Evolutionary conservation across 1,139 yeast genomes (phyloP).

Genomic region (Candida gigantensis): DNA sequence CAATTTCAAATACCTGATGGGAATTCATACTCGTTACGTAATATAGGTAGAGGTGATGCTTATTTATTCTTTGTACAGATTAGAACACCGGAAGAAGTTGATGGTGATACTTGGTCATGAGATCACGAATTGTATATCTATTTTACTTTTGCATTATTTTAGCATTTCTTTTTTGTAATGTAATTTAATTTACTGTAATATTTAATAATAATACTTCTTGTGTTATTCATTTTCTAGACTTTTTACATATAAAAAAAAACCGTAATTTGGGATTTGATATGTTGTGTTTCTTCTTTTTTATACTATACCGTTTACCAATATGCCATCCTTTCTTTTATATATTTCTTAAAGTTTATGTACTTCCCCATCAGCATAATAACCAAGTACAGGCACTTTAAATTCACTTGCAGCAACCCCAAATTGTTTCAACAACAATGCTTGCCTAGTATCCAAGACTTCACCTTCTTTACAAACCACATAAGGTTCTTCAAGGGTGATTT

Average conservation of each 20-base stretch:
- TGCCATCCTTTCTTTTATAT: background rate
- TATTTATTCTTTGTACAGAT: constrained; percentile 78
- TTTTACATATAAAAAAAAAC: too few species aligned
- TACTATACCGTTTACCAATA: background rate
- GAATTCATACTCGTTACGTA: constrained; percentile 64
- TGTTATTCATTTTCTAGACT: background rate
- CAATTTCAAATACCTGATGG: constrained; percentile 81
- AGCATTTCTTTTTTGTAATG: too few species aligned
- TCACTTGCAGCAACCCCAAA: constrained; percentile 95
- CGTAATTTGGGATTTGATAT: too few species aligned
- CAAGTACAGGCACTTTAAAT: constrained; percentile 77
- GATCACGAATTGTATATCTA: background rate
- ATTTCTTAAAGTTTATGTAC: constrained; percentile 15
- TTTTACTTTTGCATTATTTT: too few species aligned
- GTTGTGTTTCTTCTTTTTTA: too few species aligned
- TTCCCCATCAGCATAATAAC: constrained; percentile 67
- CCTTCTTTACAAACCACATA: constrained; percentile 81
- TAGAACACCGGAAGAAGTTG: constrained; percentile 21
- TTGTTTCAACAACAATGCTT: constrained; percentile 88
- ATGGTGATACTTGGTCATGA: constrained; percentile 10
- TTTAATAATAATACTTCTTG: too few species aligned
- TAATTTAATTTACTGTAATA: too few species aligned
- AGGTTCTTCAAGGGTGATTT: constrained; percentile 73
- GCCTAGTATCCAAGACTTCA: constrained; percentile 81
- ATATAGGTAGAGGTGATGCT: constrained; percentile 58